These are phyloP conservation scores for Colletotrichum nymphaeae DNA, from an alignment of 2,329 filamentous ascomycete genomes.

Conservation along the genomic window DNA sequence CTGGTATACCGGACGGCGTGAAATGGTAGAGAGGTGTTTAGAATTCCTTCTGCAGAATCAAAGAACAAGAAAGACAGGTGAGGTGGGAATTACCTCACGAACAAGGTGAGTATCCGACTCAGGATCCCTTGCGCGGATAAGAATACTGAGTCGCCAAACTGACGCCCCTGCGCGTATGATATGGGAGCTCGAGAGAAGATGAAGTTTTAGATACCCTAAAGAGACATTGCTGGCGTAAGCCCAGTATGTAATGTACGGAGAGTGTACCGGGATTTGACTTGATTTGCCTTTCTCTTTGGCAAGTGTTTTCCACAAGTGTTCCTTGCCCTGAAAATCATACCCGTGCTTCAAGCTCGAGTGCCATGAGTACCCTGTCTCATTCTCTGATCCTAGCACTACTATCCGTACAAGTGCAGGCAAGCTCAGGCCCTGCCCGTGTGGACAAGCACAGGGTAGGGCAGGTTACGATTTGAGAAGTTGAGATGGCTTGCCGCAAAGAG, in stretches of 20 bases:
- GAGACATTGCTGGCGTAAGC: background rate
- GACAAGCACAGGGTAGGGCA: slow-evolving; percentile 1
- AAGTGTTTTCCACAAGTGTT: background rate
- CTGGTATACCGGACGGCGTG: background rate
- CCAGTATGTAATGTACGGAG: background rate
- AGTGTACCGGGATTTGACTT: background rate
- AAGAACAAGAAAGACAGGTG: background rate
- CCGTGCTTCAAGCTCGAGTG: background rate
- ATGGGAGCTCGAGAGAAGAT: background rate
- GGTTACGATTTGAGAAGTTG: slow-evolving; percentile 1
- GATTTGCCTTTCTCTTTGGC: background rate
- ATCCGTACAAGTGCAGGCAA: background rate
- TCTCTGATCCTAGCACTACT: background rate
- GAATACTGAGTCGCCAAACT: background rate
- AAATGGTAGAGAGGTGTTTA: background rate
- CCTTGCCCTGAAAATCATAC: slow-evolving; percentile 22
- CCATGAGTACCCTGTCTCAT: background rate
- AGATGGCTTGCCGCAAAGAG: slow-evolving; percentile 9
- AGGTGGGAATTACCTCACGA: background rate
- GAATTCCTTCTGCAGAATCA: background rate
- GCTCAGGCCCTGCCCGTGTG: slow-evolving; percentile 1
- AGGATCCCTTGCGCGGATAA: slow-evolving; percentile 18
- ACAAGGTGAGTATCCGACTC: background rate
- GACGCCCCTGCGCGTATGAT: background rate
- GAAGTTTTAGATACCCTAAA: background rate